Evolutionary conservation across 2,329 filamentous ascomycete species (phyloP).

Genomic region (Exophiala xenobiotica): DNA sequence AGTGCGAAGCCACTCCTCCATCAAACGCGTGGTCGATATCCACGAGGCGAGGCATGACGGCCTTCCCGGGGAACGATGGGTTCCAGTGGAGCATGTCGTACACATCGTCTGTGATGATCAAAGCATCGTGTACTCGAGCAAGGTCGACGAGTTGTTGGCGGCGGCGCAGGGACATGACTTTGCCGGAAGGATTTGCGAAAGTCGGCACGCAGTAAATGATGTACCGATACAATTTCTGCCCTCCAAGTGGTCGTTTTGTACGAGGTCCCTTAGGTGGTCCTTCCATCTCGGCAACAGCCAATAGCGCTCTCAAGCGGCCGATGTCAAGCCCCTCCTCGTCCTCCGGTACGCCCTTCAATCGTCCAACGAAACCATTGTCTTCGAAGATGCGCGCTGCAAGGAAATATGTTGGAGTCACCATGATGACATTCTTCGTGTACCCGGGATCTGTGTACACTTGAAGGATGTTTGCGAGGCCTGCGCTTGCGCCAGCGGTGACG

Average conservation of each 20-base stretch:
- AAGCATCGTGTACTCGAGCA: constrained; percentile 72
- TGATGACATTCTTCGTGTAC: too few relatives aligned
- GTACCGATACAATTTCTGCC: constrained; percentile 77
- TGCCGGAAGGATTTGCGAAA: constrained; percentile 82
- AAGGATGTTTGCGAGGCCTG: too few relatives aligned
- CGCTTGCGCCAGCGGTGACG: too few relatives aligned
- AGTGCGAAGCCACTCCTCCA: constrained; percentile 59
- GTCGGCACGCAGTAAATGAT: constrained; percentile 85
- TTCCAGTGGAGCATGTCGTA: constrained; percentile 87
- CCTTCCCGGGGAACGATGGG: constrained; percentile 43
- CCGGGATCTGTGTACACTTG: too few relatives aligned
- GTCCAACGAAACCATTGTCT: too few relatives aligned
- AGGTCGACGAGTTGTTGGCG: constrained; percentile 68
- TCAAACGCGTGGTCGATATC: constrained; percentile 74
- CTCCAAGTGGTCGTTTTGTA: constrained; percentile 27
- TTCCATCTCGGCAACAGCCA: too few relatives aligned
- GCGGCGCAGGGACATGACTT: constrained; percentile 70
- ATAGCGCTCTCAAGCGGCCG: too few relatives aligned
- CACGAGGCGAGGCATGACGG: constrained; percentile 66
- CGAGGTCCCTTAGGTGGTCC: too few relatives aligned
- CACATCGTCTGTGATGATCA: constrained; percentile 86
- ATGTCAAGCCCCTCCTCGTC: too few relatives aligned
- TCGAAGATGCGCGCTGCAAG: too few relatives aligned
- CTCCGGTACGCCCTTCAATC: too few relatives aligned
- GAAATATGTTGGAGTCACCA: too few relatives aligned